A percentile compares a stretch with the other conserved stretches of the same genome.
Conservation (phyloP, 345 rosid species). For the Fremontodendron californicum region DNA sequence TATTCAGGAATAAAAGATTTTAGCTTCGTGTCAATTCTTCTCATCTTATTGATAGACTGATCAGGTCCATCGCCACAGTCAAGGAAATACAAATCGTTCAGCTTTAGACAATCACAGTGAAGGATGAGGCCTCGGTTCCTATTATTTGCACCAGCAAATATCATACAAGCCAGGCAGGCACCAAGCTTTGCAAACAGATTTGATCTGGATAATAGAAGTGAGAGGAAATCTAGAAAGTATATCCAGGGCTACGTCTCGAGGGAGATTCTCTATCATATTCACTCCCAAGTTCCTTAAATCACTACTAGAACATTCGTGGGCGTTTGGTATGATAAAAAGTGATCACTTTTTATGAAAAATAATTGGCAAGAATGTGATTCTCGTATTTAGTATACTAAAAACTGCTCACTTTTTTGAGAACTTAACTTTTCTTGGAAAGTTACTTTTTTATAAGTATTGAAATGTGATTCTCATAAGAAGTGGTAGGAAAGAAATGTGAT, state of each 20-base stretch:
- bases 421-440: too few relatives aligned
- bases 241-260: not conserved
- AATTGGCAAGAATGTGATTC: too few relatives aligned
- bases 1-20: not conserved
- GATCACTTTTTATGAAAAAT: too few relatives aligned
- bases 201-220: not conserved
- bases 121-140: not conserved
- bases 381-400: too few relatives aligned
- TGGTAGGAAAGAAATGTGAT: too few relatives aligned
- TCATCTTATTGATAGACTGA: not conserved
- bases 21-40: not conserved
- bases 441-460: too few relatives aligned
- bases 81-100: not conserved
- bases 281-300: not conserved
- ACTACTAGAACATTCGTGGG: not conserved
- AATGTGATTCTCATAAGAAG: too few relatives aligned
- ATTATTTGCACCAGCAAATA: not conserved
- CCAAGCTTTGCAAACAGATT: slow-evolving; percentile 12
- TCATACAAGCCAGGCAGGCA: not conserved
- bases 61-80: not conserved
- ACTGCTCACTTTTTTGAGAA: too few relatives aligned
- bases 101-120: not conserved
- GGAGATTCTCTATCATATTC: not conserved
- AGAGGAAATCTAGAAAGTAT: not conserved
- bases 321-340: too few relatives aligned